Conservation (phyloP, 306 rosid species). For the Erythrophleum fordii region DNA sequence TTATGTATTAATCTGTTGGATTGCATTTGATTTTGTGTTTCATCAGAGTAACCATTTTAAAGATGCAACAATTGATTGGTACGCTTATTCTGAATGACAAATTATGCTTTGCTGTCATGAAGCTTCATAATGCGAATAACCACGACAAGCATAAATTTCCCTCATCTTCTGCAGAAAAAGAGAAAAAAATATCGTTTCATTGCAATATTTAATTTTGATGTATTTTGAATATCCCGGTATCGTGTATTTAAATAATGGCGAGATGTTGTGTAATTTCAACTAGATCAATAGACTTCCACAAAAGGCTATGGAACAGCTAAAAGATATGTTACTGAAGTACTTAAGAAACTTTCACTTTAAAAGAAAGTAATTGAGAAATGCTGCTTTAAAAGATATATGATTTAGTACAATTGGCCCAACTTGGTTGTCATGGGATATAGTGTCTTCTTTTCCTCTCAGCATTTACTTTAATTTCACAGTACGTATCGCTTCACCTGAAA, state of each 20-base stretch:
- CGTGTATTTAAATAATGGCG: neutral
- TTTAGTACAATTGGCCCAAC: neutral
- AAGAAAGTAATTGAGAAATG: neutral
- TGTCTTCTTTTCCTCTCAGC: neutral
- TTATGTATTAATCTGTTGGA: conserved; percentile 25
- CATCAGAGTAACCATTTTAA: conserved; percentile 11
- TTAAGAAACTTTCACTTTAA: neutral
- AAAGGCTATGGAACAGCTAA: neutral
- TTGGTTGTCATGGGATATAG: neutral
- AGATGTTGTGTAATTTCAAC: neutral
- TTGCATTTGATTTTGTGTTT: conserved; percentile 6
- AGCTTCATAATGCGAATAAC: conserved; percentile 7
- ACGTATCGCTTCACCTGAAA: neutral
- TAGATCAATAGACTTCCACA: neutral
- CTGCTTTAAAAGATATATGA: neutral
- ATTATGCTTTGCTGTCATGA: too few relatives aligned
- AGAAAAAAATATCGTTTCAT: neutral
- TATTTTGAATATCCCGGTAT: neutral
- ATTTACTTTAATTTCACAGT: neutral
- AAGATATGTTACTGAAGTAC: neutral
- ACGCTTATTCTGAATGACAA: conserved; percentile 18
- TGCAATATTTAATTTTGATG: neutral
- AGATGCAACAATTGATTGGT: conserved; percentile 14
- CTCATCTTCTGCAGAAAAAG: neutral
- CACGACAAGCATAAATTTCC: neutral